Percentiles rank a stretch among this genome's conserved stretches.
Conservation (phyloP, 2,329 filamentous ascomycete species). For the Endothia cerciana region DNA sequence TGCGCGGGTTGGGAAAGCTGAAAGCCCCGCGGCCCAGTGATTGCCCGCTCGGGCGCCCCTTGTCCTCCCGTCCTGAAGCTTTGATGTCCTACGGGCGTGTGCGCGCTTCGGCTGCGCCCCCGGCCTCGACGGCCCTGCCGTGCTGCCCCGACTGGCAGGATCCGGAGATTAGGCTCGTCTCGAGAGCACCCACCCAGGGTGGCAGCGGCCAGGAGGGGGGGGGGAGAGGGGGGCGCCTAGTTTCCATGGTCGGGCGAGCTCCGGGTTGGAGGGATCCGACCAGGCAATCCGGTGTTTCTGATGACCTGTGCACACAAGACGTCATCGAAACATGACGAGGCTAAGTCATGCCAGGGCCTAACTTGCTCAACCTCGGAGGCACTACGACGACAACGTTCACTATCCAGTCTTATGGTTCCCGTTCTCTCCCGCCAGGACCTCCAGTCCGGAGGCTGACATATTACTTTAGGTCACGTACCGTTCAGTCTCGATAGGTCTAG, state of each 20-base stretch:
- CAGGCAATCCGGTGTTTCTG: not conserved
- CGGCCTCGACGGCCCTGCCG: not conserved
- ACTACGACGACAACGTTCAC: not conserved
- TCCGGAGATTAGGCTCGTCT: not conserved
- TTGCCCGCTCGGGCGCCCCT: too few species aligned
- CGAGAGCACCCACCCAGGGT: too few species aligned
- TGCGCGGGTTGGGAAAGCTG: too few species aligned
- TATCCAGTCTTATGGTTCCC: not conserved
- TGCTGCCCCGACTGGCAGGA: not conserved
- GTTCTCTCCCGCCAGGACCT: not conserved
- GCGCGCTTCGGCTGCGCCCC: not conserved
- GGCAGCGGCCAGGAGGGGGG: not conserved
- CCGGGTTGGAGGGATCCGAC: not conserved
- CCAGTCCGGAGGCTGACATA: too few species aligned
- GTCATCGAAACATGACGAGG: not conserved
- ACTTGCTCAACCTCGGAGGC: not conserved
- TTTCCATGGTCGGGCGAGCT: not conserved
- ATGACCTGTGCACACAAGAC: not conserved
- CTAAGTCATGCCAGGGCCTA: not conserved
- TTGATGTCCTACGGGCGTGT: too few species aligned
- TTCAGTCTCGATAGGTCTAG: too few species aligned
- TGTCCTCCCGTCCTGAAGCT: too few species aligned
- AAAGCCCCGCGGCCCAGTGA: too few species aligned
- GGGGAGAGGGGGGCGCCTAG: not conserved
- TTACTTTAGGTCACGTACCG: not conserved